Evolutionary conservation across 1,284 basidiomycete genomes (phyloP).

Genomic region (Coniferiporia weirii): DNA sequence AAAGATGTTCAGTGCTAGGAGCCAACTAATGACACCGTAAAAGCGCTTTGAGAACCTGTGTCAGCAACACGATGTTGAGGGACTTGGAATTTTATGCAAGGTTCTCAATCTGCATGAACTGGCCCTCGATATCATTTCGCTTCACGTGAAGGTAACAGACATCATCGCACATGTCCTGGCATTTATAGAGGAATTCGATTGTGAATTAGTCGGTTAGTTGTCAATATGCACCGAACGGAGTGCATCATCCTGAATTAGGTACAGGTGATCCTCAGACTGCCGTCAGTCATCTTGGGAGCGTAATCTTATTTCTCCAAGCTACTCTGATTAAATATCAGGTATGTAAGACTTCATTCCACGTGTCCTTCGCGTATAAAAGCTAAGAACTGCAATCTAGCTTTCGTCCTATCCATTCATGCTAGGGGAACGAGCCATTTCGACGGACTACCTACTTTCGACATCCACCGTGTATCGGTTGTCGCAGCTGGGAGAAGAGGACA

Average conservation of each 20-base stretch:
- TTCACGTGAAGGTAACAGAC: constrained; percentile 61
- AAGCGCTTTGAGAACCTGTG: constrained; percentile 51
- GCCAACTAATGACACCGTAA: not conserved
- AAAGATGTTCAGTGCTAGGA: not conserved
- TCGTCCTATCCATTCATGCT: constrained; percentile 31
- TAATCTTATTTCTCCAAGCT: constrained; percentile 67
- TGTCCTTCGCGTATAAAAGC: constrained; percentile 28
- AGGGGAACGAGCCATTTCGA: constrained; percentile 40
- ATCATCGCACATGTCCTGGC: constrained; percentile 54
- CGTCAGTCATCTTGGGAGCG: constrained; percentile 66
- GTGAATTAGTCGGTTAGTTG: constrained; percentile 66
- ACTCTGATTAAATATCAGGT: constrained; percentile 60
- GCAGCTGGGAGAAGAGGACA: constrained; percentile 45
- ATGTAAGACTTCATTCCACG: constrained; percentile 22
- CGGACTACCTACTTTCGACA: constrained; percentile 48
- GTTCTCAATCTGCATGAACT: constrained; percentile 51
- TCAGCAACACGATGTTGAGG: constrained; percentile 49
- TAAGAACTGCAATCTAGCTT: constrained; percentile 13
- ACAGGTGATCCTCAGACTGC: constrained; percentile 78
- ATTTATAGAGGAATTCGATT: constrained; percentile 69
- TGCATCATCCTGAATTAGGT: constrained; percentile 9
- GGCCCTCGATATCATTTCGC: constrained; percentile 60
- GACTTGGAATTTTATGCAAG: constrained; percentile 60
- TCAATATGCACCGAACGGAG: not conserved
- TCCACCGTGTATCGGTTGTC: constrained; percentile 38